Evolutionary conservation across 2,329 filamentous ascomycete species (phyloP), one percentile per base, ranked within the genome.

Genomic region (Trichoderma sp.): DNA sequence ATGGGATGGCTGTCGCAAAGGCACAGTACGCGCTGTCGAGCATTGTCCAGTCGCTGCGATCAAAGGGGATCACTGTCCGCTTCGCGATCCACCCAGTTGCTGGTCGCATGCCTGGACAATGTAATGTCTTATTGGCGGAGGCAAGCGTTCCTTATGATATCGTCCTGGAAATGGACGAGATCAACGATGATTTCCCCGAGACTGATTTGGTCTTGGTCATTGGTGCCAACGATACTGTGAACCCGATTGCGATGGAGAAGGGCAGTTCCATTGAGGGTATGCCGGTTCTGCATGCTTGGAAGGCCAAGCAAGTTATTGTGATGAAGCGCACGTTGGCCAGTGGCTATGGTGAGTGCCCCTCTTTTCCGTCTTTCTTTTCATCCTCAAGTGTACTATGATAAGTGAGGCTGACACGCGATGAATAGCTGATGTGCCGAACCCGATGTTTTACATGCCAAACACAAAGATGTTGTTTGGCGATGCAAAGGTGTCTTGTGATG

Each of bases 381-480:
- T 5, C 30, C 30, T 10, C 10, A 7, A 10, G 8, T 32, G 28
- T 30, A 5, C 3, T 3, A 8, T 24, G 10, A 16, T 37, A 28
- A 49, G 5, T 4, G 8, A 59, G 3, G 52, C 56, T 11, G 30
- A 61, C 75, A 76, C 71, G 76, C 70, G 21, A 16, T 2, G 28
- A 34, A 46, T 73, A 91, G 91, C 94, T 24, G 93, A 97, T 80
- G 92, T 97, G 11, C 91, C 91, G 13, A 97, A 97, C 77, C 93
- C 94, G 1, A 94, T 97, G 92, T 96, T 96, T 80, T 96, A 90
- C 80, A 95, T 94, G 91, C 90, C 91, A 4, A 91, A 91, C 63
- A 94, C 93, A 2, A 92, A 91, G 81, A 97, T 97, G 94, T 79
- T 97, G 69, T 97, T 97, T 80, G 93, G 94, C 30, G 94, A 97